A percentile compares a stretch with the other conserved stretches of the same genome.
phyloP scores from a whole-genome alignment of 1,139 yeast genomes.

The Geotrichum reessii region DNA sequence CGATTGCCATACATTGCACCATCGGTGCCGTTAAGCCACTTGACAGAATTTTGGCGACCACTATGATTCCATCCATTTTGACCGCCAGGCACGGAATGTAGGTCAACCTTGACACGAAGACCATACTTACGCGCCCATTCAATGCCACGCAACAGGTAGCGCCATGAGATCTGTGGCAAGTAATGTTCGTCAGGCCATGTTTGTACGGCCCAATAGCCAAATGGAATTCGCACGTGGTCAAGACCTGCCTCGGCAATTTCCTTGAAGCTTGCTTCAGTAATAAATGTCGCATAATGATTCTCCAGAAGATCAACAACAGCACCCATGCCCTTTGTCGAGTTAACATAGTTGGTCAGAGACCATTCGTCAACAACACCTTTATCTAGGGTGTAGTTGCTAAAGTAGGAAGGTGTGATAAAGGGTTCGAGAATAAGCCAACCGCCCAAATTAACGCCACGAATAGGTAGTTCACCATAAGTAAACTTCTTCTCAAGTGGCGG shows the following conservation, averaged over 20 bases:
- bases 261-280: slow-evolving; percentile 62
- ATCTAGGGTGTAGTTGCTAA: slow-evolving; percentile 40
- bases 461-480: slow-evolving; percentile 47
- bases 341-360: slow-evolving; percentile 43
- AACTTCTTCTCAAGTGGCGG: slow-evolving; percentile 30
- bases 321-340: slow-evolving; percentile 43
- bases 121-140: slow-evolving; percentile 63
- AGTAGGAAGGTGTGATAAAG: slow-evolving; percentile 78
- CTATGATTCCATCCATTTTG: slow-evolving; percentile 93
- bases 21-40: slow-evolving; percentile 50
- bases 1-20: slow-evolving; percentile 32
- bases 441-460: slow-evolving; percentile 79
- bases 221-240: slow-evolving; percentile 80
- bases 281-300: slow-evolving; percentile 69
- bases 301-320: slow-evolving; percentile 39
- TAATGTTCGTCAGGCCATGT: slow-evolving; percentile 61
- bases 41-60: slow-evolving; percentile 61
- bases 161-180: slow-evolving; percentile 64
- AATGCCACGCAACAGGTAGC: slow-evolving; percentile 65
- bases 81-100: slow-evolving; percentile 90
- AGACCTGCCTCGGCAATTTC: slow-evolving; percentile 64
- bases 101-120: slow-evolving; percentile 74
- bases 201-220: slow-evolving; percentile 88
- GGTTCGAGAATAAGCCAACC: slow-evolving; percentile 88
- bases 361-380: slow-evolving; percentile 34